Conservation (phyloP, 495 filamentous ascomycete genomes). For the Aspergillus ellipticus region DNA sequence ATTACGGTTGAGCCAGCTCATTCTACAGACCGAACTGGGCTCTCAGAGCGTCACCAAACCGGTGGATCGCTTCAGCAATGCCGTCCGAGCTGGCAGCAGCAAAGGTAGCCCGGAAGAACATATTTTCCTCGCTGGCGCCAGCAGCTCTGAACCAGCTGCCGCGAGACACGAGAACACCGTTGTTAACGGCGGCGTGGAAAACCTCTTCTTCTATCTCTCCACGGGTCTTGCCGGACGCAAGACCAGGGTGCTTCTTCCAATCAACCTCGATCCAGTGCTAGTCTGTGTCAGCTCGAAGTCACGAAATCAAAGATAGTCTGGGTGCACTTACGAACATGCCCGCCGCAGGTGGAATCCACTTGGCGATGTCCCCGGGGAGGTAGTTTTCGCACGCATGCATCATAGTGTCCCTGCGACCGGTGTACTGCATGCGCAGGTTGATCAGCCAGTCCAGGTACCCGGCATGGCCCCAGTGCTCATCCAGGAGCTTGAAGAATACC, state of each 20-base stretch:
- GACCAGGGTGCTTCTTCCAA: slow-evolving; percentile 65
- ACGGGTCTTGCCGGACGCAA: slow-evolving; percentile 51
- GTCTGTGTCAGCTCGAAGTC: slow-evolving; percentile 6
- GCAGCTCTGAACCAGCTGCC: slow-evolving; percentile 88
- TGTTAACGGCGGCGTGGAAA: slow-evolving; percentile 66
- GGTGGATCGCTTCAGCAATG: slow-evolving; percentile 73
- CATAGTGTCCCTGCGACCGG: slow-evolving; percentile 68
- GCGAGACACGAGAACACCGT: slow-evolving; percentile 69
- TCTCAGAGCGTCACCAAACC: slow-evolving; percentile 69
- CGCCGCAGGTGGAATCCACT: slow-evolving; percentile 79
- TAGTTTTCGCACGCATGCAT: slow-evolving; percentile 79
- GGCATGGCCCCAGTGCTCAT: slow-evolving; percentile 91
- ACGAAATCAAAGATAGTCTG: slow-evolving; percentile 3
- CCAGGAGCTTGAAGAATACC: slow-evolving; percentile 80
- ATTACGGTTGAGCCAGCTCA: background rate
- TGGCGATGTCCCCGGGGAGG: slow-evolving; percentile 71
- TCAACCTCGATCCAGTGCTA: slow-evolving; percentile 84
- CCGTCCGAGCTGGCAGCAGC: slow-evolving; percentile 71
- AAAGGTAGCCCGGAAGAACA: slow-evolving; percentile 87
- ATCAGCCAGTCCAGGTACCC: slow-evolving; percentile 92
- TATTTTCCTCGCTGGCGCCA: slow-evolving; percentile 41
- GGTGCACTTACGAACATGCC: slow-evolving; percentile 86
- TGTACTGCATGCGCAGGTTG: slow-evolving; percentile 78
- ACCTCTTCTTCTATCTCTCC: slow-evolving; percentile 79
- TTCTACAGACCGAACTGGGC: slow-evolving; percentile 53